These are phyloP conservation scores for Punica granatum DNA, from an alignment of 345 rosid genomes.

Conservation along the genomic window DNA sequence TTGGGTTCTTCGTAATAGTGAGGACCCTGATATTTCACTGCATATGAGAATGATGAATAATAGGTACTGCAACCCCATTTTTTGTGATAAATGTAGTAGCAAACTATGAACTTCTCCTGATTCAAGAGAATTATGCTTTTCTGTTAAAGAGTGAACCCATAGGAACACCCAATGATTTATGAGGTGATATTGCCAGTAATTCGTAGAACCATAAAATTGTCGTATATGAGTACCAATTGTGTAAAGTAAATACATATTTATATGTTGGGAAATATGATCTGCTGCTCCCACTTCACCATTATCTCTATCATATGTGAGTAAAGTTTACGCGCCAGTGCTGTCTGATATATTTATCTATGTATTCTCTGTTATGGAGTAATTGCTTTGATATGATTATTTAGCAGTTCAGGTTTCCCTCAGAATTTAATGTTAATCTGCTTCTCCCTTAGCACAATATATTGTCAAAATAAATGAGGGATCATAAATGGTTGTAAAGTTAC, in stretches of 20 bases:
- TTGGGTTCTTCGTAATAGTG: constrained; percentile 55
- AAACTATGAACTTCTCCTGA: background rate
- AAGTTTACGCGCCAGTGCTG: background rate
- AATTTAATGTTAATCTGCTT: background rate
- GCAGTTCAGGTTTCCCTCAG: background rate
- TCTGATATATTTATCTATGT: background rate
- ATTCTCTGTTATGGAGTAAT: background rate
- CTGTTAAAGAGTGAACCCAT: background rate
- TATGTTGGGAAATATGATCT: too few relatives aligned
- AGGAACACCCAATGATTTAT: too few relatives aligned
- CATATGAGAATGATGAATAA: constrained; percentile 91
- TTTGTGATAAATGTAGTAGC: background rate
- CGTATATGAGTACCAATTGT: too few relatives aligned
- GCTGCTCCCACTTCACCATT: too few relatives aligned
- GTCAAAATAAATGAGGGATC: background rate
- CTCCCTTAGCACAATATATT: background rate
- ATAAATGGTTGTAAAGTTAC: background rate
- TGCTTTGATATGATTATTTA: background rate
- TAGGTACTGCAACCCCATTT: constrained; percentile 31
- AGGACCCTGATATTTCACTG: constrained; percentile 77
- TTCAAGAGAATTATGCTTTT: background rate
- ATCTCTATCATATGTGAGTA: too few relatives aligned
- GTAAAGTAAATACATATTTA: too few relatives aligned
- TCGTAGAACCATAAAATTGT: too few relatives aligned
- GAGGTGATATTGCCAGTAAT: too few relatives aligned